Percentiles rank a stretch among this genome's conserved stretches.
Evolutionary conservation across 192 early-diverging fungal species (phyloP).

Genomic region (Piromyces finnis): DNA sequence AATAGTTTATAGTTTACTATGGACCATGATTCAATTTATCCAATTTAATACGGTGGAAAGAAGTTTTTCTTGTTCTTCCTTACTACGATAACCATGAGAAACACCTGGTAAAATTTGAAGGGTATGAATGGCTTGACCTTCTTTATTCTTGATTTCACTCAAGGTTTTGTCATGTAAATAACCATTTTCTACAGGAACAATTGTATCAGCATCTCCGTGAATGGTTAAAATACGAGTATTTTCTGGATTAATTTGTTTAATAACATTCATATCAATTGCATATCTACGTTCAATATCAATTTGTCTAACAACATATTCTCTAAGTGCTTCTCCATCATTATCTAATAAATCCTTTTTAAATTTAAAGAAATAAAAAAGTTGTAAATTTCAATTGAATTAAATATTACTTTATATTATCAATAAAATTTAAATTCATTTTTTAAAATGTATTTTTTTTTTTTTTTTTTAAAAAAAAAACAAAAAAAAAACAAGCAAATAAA

Average conservation of each 20-base stretch:
- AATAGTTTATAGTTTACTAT: no score
- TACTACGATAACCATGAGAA: background rate
- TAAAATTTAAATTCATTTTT: no score
- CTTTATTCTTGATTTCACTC: background rate
- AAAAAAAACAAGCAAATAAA: no score
- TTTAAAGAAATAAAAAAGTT: no score
- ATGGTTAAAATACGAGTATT: slow-evolving; percentile 20
- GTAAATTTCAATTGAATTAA: no score
- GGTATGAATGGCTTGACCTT: background rate
- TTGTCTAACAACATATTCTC: slow-evolving; percentile 2
- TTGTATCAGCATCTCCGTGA: slow-evolving; percentile 19
- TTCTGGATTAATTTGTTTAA: slow-evolving; percentile 14
- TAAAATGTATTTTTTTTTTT: no score
- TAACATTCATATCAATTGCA: slow-evolving; percentile 19
- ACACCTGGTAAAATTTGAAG: background rate
- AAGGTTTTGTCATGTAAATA: slow-evolving; percentile 13
- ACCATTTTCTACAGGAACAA: slow-evolving; percentile 21
- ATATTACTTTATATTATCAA: no score
- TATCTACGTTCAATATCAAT: slow-evolving; percentile 12
- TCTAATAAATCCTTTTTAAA: background rate
- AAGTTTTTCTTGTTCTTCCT: background rate
- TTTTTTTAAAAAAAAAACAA: no score
- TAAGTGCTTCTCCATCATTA: background rate
- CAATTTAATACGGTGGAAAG: background rate
- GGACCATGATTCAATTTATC: background rate